Conservation (phyloP, 768 basidiomycete species). For the Candolleomyces aberdarensis region DNA sequence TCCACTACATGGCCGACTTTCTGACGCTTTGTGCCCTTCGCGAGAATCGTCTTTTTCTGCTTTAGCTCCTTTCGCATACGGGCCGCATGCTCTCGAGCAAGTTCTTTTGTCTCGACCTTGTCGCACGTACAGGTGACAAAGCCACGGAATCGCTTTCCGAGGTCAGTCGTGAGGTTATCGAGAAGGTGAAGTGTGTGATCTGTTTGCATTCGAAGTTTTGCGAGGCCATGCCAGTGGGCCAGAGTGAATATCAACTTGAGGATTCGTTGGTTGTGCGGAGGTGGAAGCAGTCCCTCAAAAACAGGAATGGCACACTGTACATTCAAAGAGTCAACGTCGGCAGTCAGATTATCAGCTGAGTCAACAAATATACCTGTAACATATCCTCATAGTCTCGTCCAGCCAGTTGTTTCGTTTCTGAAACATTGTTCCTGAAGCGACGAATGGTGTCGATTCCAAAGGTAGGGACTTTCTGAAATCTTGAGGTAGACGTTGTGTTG, state of each 20-base stretch:
- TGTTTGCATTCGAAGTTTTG: constrained; percentile 30
- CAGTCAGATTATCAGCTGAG: neutral
- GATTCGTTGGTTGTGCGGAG: constrained; percentile 15
- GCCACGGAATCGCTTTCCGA: constrained; percentile 26
- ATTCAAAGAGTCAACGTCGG: neutral
- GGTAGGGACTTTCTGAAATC: constrained; percentile 19
- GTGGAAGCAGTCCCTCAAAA: constrained; percentile 32
- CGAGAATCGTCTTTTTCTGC: neutral
- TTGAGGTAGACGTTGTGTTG: constrained; percentile 6
- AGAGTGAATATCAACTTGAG: constrained; percentile 22
- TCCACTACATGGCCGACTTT: neutral
- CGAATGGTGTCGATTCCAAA: constrained; percentile 31
- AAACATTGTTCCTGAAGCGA: constrained; percentile 24
- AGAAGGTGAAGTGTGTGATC: constrained; percentile 22
- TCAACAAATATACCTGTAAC: constrained; percentile 26
- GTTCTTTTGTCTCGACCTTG: constrained; percentile 27
- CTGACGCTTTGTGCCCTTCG: neutral
- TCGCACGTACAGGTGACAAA: constrained; percentile 28
- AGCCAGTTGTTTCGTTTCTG: constrained; percentile 28
- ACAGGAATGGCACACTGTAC: constrained; percentile 31
- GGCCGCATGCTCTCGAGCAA: constrained; percentile 36
- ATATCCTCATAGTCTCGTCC: constrained; percentile 37
- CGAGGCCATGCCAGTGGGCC: constrained; percentile 31
- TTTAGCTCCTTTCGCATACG: constrained; percentile 13
- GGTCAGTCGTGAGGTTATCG: constrained; percentile 18